phyloP scores from a whole-genome alignment of 2,329 filamentous ascomycete species.

The Fragosphaeria purpurea region DNA sequence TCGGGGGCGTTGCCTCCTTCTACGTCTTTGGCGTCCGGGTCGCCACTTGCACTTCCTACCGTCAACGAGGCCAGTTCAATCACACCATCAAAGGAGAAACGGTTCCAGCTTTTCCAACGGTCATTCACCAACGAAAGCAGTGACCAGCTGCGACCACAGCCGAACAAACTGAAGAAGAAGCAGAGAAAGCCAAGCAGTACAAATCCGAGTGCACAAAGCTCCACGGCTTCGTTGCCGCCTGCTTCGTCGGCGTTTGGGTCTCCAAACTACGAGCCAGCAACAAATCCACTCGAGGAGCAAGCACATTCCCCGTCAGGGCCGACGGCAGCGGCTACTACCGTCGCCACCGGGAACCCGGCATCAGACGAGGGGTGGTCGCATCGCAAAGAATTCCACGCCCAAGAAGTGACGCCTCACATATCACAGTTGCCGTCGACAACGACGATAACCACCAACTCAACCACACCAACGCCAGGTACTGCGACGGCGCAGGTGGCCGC shows the following conservation, averaged over 20 bases:
- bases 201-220: conserved; percentile 85
- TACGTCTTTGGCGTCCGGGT: conserved; percentile 14
- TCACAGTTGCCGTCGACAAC: conserved; percentile 32
- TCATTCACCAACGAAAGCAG: conserved; percentile 48
- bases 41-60: conserved; percentile 12
- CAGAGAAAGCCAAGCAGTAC: conserved; percentile 57
- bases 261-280: conserved; percentile 30
- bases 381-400: conserved; percentile 17
- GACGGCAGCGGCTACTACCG: background rate
- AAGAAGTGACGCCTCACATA: conserved; percentile 36
- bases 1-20: too few relatives aligned
- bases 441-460: background rate
- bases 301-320: background rate
- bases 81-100: conserved; percentile 57
- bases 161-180: conserved; percentile 90
- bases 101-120: conserved; percentile 61
- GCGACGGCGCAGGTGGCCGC: conserved; percentile 17
- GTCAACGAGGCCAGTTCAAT: conserved; percentile 12
- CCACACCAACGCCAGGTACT: conserved; percentile 15
- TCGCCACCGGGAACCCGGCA: background rate
- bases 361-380: background rate
- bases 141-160: conserved; percentile 54
- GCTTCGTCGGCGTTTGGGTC: conserved; percentile 36
- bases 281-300: conserved; percentile 8
- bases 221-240: conserved; percentile 58